Evolutionary conservation across 768 basidiomycete genomes (phyloP), one percentile per base, ranked within the genome.

Genomic region (Hygrophorus pudorinus): DNA sequence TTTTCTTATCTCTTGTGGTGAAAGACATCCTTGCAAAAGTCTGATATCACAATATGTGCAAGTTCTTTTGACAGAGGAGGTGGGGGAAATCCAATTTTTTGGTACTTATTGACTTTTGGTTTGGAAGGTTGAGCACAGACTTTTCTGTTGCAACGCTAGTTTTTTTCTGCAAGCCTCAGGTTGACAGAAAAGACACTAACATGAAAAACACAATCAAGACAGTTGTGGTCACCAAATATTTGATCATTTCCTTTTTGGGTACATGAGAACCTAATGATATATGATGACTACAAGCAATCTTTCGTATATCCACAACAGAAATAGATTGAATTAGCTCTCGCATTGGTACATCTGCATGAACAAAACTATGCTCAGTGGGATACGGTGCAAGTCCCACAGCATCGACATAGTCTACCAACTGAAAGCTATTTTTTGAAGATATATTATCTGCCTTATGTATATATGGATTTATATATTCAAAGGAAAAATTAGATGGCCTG

Each of bases 1-100:
- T 8, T 65, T 54, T 27, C 57, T 24, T 6, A 66, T 65, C 32
- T 66, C 55, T 41, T 66, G 56, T 4, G 64, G 67, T 3, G 59
- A 49, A 0, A 58, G 34, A 1, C 47, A 12, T 32, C 35, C 2
- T 31, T 37, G 28, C 47, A 48, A 3, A 39, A 42, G 14, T 32
- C 36, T n/a, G n/a, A 31, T 11, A 38, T 34, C 10, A 48, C 32
- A 9, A 11, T 38, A 28, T 48, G 40, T 10, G 13, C 4, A 2
- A 42, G n/a, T n/a, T 37, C 10, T 5, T 21, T 24, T 5, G 13
- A 11, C 20, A 37, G 24, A 12, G 34, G 35, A 4, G 16, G 9
- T 2, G 47, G 47, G 5, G 46, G 41, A 28, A 42, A 48, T 49
- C 17, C 37, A 17, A 46, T 10, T 42, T 13, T 12, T 5, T 17